Evolutionary conservation across 495 filamentous ascomycete genomes (phyloP).

Genomic region (Aspergillus carlsbadensis): DNA sequence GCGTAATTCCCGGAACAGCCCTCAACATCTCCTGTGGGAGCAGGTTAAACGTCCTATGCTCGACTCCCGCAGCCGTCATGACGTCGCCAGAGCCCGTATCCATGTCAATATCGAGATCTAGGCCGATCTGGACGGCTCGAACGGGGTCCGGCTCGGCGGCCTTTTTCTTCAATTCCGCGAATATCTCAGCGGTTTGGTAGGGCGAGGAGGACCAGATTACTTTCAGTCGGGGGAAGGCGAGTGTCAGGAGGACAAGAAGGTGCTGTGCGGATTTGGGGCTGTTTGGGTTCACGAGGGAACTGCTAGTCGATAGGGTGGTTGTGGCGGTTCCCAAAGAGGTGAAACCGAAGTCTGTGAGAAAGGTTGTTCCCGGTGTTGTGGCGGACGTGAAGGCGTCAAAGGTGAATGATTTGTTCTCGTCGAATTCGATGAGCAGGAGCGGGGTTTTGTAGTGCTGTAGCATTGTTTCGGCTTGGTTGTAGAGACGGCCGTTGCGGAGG

Average conservation of each 20-base stretch:
- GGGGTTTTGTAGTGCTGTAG: conserved; percentile 85
- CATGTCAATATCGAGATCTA: conserved; percentile 58
- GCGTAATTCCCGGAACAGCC: conserved; percentile 81
- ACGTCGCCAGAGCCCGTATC: conserved; percentile 58
- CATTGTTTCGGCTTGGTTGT: conserved; percentile 92
- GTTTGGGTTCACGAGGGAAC: conserved; percentile 40
- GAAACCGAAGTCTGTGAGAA: conserved; percentile 60
- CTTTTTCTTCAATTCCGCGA: conserved; percentile 85
- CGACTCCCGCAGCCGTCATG: conserved; percentile 54
- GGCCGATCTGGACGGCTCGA: conserved; percentile 75
- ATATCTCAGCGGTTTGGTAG: conserved; percentile 97
- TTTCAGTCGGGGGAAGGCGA: conserved; percentile 84
- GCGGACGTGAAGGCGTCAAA: conserved; percentile 79
- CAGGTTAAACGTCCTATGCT: conserved; percentile 59
- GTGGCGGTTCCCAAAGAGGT: conserved; percentile 59
- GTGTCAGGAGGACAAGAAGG: conserved; percentile 87
- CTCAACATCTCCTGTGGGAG: conserved; percentile 84
- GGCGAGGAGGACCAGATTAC: conserved; percentile 93
- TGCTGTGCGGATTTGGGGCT: conserved; percentile 76
- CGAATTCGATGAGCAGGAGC: conserved; percentile 95
- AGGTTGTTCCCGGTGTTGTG: conserved; percentile 34
- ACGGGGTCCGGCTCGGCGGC: conserved; percentile 89
- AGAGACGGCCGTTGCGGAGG: conserved; percentile 87
- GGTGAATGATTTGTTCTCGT: conserved; percentile 95
- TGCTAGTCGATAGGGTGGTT: conserved; percentile 46